These are phyloP conservation scores for Saprolegnia parasitica DNA, from an alignment of 352 stramenopile species.

Conservation along the genomic window DNA sequence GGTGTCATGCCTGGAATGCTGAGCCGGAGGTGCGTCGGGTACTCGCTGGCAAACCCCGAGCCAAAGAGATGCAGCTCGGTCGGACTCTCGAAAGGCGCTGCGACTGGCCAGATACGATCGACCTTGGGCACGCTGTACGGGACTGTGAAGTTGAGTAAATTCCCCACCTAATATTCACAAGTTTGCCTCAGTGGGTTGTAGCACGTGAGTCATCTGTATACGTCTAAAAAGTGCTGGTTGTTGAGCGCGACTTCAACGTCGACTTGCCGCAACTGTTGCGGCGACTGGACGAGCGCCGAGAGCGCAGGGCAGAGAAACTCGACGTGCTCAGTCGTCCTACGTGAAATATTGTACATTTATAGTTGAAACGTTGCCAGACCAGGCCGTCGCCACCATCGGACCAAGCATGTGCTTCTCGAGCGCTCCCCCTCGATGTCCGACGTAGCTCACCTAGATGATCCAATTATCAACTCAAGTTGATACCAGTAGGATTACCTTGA, in stretches of 20 bases:
- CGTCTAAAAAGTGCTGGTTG: slow-evolving; percentile 24
- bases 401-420: background rate
- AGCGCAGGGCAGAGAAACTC: slow-evolving; percentile 17
- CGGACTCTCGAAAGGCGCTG: slow-evolving; percentile 12
- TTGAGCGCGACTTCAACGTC: slow-evolving; percentile 24
- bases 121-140: slow-evolving; percentile 20
- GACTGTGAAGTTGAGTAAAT: background rate
- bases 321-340: slow-evolving; percentile 16
- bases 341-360: background rate
- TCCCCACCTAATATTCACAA: slow-evolving; percentile 6
- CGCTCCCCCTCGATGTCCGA: background rate
- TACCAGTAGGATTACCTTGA: slow-evolving; percentile 16
- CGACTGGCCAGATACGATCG: slow-evolving; percentile 22
- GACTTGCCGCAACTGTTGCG: background rate
- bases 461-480: background rate
- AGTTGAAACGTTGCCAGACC: background rate
- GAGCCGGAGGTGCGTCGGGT: slow-evolving; percentile 3
- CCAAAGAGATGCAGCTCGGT: slow-evolving; percentile 27
- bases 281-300: background rate
- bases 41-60: background rate
- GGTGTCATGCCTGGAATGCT: slow-evolving; percentile 15
- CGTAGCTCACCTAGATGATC: slow-evolving; percentile 14
- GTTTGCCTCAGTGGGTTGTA: too few relatives aligned
- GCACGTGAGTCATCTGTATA: background rate
- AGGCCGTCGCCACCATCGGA: slow-evolving; percentile 5